These are phyloP conservation scores for Berkeleyomyces rouxiae DNA, from an alignment of 2,329 filamentous ascomycete species.

Conservation along the genomic window DNA sequence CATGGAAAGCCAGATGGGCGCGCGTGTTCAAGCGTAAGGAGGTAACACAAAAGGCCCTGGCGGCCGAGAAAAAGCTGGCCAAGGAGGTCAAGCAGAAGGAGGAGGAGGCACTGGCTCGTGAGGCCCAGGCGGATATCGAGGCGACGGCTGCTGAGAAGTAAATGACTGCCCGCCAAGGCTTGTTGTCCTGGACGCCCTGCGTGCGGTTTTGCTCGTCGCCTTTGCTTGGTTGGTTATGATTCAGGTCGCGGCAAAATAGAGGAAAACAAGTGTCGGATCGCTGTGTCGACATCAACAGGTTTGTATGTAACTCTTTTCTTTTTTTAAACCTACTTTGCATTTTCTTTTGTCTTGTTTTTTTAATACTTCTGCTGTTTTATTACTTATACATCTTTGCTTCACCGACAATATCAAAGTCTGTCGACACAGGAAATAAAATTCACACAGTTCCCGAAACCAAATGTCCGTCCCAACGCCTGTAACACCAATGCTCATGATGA, in stretches of 20 bases:
- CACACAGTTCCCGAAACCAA: background rate
- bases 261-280: background rate
- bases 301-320: background rate
- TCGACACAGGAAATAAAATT: background rate
- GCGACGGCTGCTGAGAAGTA: background rate
- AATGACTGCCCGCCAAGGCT: background rate
- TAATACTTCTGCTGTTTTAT: background rate
- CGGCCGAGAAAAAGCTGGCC: constrained; percentile 4
- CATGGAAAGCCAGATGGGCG: constrained; percentile 77
- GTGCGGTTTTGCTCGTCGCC: background rate
- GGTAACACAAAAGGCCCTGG: constrained; percentile 66
- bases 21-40: constrained; percentile 67
- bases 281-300: background rate
- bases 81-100: constrained; percentile 12
- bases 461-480: background rate
- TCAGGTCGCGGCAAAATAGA: background rate
- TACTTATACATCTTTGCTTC: background rate
- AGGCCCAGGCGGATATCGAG: constrained; percentile 17
- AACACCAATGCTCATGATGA: constrained; percentile 1
- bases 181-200: background rate
- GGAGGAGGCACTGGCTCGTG: constrained; percentile 21
- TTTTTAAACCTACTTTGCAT: background rate
- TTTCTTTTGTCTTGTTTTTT: background rate
- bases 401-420: background rate
- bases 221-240: background rate